Conservation (phyloP, 1,284 basidiomycete species). For the Kalmanozyma brasiliensis region DNA sequence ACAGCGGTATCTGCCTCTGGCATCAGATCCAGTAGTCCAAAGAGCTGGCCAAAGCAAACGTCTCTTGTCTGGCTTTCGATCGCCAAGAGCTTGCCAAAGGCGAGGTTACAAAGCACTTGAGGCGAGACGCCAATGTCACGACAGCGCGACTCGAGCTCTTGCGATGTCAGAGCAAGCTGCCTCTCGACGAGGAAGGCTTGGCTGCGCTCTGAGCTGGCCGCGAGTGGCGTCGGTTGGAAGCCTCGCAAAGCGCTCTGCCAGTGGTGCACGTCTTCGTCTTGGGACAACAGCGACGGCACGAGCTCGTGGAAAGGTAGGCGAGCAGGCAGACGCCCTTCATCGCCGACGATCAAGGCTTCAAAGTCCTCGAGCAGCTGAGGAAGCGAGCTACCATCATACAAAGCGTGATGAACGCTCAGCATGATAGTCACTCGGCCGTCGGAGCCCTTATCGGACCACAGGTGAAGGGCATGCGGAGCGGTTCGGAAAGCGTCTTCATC, state of each 20-base stretch:
- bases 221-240: slow-evolving; percentile 27
- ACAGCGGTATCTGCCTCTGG: slow-evolving; percentile 52
- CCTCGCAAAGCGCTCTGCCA: slow-evolving; percentile 43
- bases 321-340: neutral
- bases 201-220: neutral
- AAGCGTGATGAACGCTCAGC: slow-evolving; percentile 54
- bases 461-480: slow-evolving; percentile 51
- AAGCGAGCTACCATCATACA: slow-evolving; percentile 56
- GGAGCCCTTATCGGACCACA: slow-evolving; percentile 10
- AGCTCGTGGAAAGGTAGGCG: slow-evolving; percentile 43
- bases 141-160: slow-evolving; percentile 28
- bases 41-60: slow-evolving; percentile 63
- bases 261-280: slow-evolving; percentile 39
- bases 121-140: slow-evolving; percentile 44
- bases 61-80: slow-evolving; percentile 37
- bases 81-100: slow-evolving; percentile 56
- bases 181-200: slow-evolving; percentile 18
- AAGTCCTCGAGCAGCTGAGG: slow-evolving; percentile 52
- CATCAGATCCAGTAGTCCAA: slow-evolving; percentile 52
- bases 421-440: slow-evolving; percentile 1
- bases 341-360: slow-evolving; percentile 9
- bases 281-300: slow-evolving; percentile 49
- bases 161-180: slow-evolving; percentile 15
- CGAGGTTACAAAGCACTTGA: slow-evolving; percentile 56
- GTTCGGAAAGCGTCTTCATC: slow-evolving; percentile 47